Evolutionary conservation across 73 alveolate genomes (phyloP).

Genomic region (Paramecium sonneborni): DNA sequence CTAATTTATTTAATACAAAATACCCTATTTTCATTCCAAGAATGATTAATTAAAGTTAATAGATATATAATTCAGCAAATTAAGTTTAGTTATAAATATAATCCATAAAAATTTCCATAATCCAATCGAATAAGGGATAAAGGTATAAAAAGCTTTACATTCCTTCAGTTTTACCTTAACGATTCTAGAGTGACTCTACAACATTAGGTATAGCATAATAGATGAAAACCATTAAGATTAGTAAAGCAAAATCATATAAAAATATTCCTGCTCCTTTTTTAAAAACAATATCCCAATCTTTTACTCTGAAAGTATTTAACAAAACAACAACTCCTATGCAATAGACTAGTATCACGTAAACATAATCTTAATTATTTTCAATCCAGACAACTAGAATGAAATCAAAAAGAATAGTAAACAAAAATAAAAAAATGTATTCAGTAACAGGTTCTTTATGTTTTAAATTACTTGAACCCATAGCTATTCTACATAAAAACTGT

Average conservation of each 20-base stretch:
- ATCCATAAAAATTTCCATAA: slow-evolving; percentile 10
- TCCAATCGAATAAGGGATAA: slow-evolving; percentile 6
- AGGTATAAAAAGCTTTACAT: neutral
- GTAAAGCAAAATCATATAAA: slow-evolving; percentile 12
- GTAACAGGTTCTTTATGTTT: slow-evolving; percentile 48
- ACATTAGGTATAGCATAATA: slow-evolving; percentile 24
- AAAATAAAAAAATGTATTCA: slow-evolving; percentile 9
- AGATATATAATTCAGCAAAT: slow-evolving; percentile 41
- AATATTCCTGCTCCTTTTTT: slow-evolving; percentile 39
- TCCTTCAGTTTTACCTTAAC: neutral
- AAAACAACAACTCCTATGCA: neutral
- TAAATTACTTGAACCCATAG: slow-evolving; percentile 28
- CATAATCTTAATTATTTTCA: slow-evolving; percentile 26
- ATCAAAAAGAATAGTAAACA: neutral
- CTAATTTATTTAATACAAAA: neutral
- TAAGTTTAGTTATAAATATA: neutral
- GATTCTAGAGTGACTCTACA: neutral
- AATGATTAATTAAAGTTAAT: neutral
- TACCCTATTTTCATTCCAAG: slow-evolving; percentile 35
- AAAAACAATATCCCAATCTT: slow-evolving; percentile 15
- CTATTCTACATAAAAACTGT: neutral
- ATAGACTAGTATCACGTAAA: neutral
- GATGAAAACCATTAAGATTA: neutral
- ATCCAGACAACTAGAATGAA: slow-evolving; percentile 2
- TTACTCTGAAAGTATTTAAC: slow-evolving; percentile 42